Percentiles rank a stretch among this genome's conserved stretches.
Conservation (phyloP, 768 basidiomycete species). For the Lentinula raphanica region DNA sequence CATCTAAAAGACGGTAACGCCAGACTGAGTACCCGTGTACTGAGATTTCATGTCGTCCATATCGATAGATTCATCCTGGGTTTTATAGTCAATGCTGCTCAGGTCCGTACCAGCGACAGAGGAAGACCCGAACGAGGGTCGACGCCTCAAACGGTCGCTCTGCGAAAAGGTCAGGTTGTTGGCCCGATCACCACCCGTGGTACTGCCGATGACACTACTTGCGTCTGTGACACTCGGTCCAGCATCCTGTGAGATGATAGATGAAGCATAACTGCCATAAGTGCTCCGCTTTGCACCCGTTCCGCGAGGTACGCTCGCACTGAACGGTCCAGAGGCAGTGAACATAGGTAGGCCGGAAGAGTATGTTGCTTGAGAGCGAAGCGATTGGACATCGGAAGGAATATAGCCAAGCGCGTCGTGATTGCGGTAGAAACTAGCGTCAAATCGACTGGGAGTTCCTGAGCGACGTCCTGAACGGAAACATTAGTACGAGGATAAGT, state of each 20-base stretch:
- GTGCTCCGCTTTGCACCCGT: conserved; percentile 70
- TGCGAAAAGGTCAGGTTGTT: conserved; percentile 78
- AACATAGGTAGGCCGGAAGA: conserved; percentile 90
- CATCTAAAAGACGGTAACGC: conserved; percentile 73
- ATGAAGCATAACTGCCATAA: conserved; percentile 81
- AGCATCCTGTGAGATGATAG: conserved; percentile 89
- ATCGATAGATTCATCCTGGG: conserved; percentile 77
- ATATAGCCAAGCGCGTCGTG: conserved; percentile 94
- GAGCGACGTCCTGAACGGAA: conserved; percentile 41
- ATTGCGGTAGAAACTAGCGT: conserved; percentile 91
- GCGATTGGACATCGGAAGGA: conserved; percentile 91
- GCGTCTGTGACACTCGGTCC: conserved; percentile 57
- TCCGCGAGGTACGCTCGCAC: conserved; percentile 54
- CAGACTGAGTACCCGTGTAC: conserved; percentile 80
- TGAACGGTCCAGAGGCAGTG: conserved; percentile 59
- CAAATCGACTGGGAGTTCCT: conserved; percentile 92
- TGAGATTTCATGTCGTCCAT: conserved; percentile 86
- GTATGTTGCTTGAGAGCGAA: conserved; percentile 95
- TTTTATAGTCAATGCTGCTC: conserved; percentile 82
- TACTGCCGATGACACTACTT: conserved; percentile 52
- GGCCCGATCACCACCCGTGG: background rate
- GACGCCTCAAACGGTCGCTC: conserved; percentile 78
- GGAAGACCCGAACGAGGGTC: conserved; percentile 65
- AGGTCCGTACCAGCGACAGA: conserved; percentile 75
- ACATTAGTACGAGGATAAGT: background rate